Evolutionary conservation across 331 rosid species (phyloP).

Genomic region (Saraca asoca): DNA sequence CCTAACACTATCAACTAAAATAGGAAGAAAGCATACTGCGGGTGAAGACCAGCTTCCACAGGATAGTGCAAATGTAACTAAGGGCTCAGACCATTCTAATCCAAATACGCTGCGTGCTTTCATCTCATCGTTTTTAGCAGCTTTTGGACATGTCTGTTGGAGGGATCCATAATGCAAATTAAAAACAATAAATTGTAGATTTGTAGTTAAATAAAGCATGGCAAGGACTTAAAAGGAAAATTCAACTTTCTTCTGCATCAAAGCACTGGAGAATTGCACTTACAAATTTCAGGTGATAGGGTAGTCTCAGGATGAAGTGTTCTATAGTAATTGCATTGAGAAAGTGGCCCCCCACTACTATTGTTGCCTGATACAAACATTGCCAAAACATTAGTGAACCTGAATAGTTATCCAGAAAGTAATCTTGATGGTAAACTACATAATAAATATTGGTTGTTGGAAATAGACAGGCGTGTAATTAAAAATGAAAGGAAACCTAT

Average conservation of each 20-base stretch:
- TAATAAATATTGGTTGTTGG: background rate
- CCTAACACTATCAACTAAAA: background rate
- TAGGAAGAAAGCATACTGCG: constrained; percentile 50
- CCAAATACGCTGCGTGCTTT: constrained; percentile 72
- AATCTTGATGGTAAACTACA: constrained; percentile 8
- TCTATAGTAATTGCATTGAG: constrained; percentile 94
- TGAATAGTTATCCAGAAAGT: constrained; percentile 12
- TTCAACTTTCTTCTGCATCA: background rate
- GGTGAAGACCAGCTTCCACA: constrained; percentile 96
- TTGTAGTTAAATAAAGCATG: background rate
- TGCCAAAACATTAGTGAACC: constrained; percentile 13
- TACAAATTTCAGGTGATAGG: constrained; percentile 93
- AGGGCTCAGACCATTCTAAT: constrained; percentile 82
- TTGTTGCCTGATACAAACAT: constrained; percentile 68
- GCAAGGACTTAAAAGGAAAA: constrained; percentile 2
- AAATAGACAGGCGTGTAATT: background rate
- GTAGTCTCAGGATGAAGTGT: constrained; percentile 90
- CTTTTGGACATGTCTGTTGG: constrained; percentile 76
- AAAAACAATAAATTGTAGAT: constrained; percentile 26
- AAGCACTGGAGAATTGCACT: constrained; percentile 42
- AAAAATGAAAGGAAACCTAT: too few species aligned
- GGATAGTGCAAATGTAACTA: constrained; percentile 84
- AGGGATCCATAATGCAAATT: constrained; percentile 27
- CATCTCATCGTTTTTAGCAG: constrained; percentile 76
- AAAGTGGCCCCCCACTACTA: constrained; percentile 80